Evolutionary conservation across 495 filamentous ascomycete species (phyloP).

Genomic region (Aspergillus kassunensis): DNA sequence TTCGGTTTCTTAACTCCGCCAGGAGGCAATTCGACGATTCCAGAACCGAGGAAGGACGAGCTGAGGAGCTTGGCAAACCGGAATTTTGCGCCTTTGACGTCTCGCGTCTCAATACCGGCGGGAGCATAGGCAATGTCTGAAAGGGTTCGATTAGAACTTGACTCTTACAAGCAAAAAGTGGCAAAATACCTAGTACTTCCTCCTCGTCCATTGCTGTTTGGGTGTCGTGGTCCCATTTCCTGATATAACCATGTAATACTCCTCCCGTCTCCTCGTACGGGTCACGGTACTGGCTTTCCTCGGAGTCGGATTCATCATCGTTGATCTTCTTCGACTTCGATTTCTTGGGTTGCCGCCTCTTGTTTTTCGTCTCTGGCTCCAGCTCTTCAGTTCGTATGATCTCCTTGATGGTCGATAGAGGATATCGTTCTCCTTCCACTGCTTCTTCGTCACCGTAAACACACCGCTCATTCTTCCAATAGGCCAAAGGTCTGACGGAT

Average conservation of each 20-base stretch:
- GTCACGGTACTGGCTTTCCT: slow-evolving; percentile 47
- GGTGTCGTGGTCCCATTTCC: slow-evolving; percentile 50
- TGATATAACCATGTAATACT: slow-evolving; percentile 54
- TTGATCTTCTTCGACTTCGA: slow-evolving; percentile 35
- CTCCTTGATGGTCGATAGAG: slow-evolving; percentile 65
- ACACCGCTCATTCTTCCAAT: slow-evolving; percentile 79
- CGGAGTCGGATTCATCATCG: slow-evolving; percentile 39
- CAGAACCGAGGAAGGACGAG: slow-evolving; percentile 78
- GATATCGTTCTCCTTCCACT: slow-evolving; percentile 47
- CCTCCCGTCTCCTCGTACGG: slow-evolving; percentile 59
- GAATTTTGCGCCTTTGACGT: slow-evolving; percentile 73
- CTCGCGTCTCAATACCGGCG: slow-evolving; percentile 66
- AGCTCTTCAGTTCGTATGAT: slow-evolving; percentile 69
- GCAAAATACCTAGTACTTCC: slow-evolving; percentile 48
- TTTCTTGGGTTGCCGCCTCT: slow-evolving; percentile 32
- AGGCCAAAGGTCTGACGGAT: slow-evolving; percentile 72
- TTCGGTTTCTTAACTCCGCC: slow-evolving; percentile 79
- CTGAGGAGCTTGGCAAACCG: slow-evolving; percentile 82
- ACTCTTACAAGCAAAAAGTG: neutral
- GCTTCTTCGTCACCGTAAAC: slow-evolving; percentile 60
- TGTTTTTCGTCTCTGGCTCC: slow-evolving; percentile 38
- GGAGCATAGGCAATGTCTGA: slow-evolving; percentile 72
- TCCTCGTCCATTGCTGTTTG: slow-evolving; percentile 54
- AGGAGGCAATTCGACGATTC: slow-evolving; percentile 82
- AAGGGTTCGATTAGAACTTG: slow-evolving; percentile 7